Percentiles rank a stretch among this genome's conserved stretches.
phyloP scores from a whole-genome alignment of 176 grass and related monocot genomes.

The Areca catechu region DNA sequence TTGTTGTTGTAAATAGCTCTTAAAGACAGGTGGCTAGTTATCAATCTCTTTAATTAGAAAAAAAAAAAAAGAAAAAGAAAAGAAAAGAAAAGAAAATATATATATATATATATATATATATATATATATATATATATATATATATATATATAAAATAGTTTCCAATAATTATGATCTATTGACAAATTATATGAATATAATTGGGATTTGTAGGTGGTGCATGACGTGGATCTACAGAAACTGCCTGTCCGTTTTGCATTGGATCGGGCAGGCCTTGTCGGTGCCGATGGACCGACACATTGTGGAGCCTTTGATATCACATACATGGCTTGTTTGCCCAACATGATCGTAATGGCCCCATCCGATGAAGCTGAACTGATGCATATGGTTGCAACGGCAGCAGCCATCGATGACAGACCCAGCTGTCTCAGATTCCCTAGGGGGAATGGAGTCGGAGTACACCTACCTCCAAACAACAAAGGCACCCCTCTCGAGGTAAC shows the following conservation, averaged over 20 bases:
- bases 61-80: too few relatives aligned
- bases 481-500: conserved; percentile 48
- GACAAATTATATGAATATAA: too few relatives aligned
- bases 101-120: too few relatives aligned
- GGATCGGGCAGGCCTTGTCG: conserved; percentile 80
- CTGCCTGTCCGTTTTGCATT: conserved; percentile 78
- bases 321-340: conserved; percentile 90
- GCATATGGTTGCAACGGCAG: conserved; percentile 93
- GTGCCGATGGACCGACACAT: conserved; percentile 86
- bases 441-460: conserved; percentile 61
- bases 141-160: too few relatives aligned
- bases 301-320: conserved; percentile 90
- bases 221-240: conserved; percentile 87
- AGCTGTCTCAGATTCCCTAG: conserved; percentile 85
- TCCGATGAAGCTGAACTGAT: conserved; percentile 85
- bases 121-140: too few relatives aligned
- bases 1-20: too few relatives aligned
- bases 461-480: conserved; percentile 42
- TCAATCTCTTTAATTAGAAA: too few relatives aligned
- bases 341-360: conserved; percentile 98
- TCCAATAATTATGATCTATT: not conserved
- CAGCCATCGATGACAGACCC: conserved; percentile 72
- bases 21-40: too few relatives aligned
- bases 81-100: too few relatives aligned
- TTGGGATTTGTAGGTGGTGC: conserved; percentile 43